Conservation (phyloP, 2,329 filamentous ascomycete species). For the Furcasterigmium furcatum region DNA sequence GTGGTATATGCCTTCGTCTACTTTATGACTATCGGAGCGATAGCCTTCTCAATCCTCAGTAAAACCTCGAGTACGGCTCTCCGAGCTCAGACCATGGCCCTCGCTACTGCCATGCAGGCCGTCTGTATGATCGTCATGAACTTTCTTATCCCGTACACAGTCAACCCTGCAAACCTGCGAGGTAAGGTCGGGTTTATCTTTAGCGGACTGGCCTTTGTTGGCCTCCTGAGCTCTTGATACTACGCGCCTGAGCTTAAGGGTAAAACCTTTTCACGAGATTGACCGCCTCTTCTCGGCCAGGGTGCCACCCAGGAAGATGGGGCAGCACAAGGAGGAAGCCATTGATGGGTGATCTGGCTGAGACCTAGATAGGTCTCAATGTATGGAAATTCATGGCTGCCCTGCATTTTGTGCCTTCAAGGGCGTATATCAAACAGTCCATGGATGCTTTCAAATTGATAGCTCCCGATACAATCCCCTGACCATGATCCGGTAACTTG, state of each 20-base stretch:
- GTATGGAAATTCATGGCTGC: no score
- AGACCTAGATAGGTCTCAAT: no score
- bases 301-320: constrained; percentile 27
- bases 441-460: no score
- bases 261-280: constrained; percentile 29
- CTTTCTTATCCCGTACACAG: neutral
- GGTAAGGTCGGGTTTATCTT: constrained; percentile 31
- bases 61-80: neutral
- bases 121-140: neutral
- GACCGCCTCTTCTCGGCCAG: constrained; percentile 27
- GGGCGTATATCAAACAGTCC: no score
- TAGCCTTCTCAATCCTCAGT: neutral
- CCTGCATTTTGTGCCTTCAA: no score
- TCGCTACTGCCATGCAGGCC: neutral
- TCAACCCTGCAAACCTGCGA: constrained; percentile 18
- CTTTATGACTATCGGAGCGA: neutral
- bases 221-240: constrained; percentile 15
- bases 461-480: no score
- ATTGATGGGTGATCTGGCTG: no score
- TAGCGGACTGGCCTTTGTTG: constrained; percentile 14
- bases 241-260: constrained; percentile 32
- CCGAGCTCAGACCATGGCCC: neutral
- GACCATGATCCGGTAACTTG: no score
- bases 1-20: constrained; percentile 36
- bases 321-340: constrained; percentile 12